Conservation (phyloP, 352 stramenopile species). For the Phytophthora rubi region DNA sequence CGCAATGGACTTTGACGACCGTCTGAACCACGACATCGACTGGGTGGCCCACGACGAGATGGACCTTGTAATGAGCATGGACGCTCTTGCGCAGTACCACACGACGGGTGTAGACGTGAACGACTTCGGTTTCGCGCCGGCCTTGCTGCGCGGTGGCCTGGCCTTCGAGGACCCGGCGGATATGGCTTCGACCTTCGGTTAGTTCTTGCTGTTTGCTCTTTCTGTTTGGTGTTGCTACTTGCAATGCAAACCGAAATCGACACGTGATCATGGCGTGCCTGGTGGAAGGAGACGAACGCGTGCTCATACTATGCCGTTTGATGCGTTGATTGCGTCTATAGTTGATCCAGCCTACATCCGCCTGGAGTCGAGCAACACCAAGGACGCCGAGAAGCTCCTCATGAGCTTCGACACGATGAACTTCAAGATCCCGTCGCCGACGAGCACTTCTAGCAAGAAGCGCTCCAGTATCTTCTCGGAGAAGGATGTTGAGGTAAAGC, state of each 20-base stretch:
- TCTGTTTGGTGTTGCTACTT: constrained; percentile 42
- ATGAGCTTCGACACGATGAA: constrained; percentile 91
- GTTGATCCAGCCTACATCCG: constrained; percentile 59
- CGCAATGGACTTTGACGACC: constrained; percentile 76
- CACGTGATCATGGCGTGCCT: constrained; percentile 33
- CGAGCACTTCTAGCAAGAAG: constrained; percentile 63
- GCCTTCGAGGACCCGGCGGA: constrained; percentile 58
- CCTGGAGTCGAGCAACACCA: constrained; percentile 47
- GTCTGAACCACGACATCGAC: constrained; percentile 83
- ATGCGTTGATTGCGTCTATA: constrained; percentile 43
- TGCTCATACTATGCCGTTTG: constrained; percentile 49
- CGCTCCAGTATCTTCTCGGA: constrained; percentile 49
- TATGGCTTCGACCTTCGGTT: constrained; percentile 78
- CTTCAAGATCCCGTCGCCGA: constrained; percentile 83
- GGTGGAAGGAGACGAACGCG: constrained; percentile 37
- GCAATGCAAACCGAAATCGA: constrained; percentile 43
- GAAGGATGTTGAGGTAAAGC: constrained; percentile 30
- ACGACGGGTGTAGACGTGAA: constrained; percentile 45
- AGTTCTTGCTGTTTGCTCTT: constrained; percentile 57
- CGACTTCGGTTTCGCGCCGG: constrained; percentile 70
- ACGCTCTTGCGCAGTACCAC: constrained; percentile 47
- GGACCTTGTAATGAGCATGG: constrained; percentile 62
- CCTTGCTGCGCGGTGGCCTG: constrained; percentile 60
- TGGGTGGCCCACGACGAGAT: constrained; percentile 80
- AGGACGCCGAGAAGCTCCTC: constrained; percentile 80